A percentile compares a stretch with the other conserved stretches of the same genome.
phyloP scores from a whole-genome alignment of 441 rosid genomes.

The Erodium moschatum region DNA sequence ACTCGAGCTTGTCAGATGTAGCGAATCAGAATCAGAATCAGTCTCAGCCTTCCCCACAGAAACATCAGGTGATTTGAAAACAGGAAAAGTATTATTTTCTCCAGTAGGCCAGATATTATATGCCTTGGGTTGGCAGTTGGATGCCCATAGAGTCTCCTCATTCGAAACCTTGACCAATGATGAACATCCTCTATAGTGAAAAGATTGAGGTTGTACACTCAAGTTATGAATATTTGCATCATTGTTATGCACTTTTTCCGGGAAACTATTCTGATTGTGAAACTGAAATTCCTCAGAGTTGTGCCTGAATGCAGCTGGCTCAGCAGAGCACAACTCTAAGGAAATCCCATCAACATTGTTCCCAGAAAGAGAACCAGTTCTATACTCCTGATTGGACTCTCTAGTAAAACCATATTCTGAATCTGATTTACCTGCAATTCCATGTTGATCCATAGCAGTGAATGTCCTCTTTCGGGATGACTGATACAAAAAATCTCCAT shows the following conservation, averaged over 20 bases:
- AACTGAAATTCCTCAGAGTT: neutral
- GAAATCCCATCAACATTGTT: neutral
- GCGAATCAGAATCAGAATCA: neutral
- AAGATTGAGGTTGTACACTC: constrained; percentile 1
- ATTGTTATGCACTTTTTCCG: neutral
- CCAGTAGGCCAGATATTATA: constrained; percentile 1
- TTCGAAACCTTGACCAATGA: neutral
- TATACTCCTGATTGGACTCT: neutral
- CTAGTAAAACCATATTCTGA: neutral
- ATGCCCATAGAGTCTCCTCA: neutral
- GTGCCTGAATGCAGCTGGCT: neutral
- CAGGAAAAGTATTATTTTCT: neutral
- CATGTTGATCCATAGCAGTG: neutral
- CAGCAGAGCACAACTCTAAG: neutral
- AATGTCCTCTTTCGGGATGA: constrained; percentile 6
- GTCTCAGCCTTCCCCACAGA: neutral
- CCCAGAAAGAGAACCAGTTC: neutral
- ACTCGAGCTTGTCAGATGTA: neutral
- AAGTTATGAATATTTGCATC: neutral
- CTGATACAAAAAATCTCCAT: neutral
- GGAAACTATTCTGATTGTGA: neutral
- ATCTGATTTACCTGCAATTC: neutral
- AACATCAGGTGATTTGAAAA: neutral
- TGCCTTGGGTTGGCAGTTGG: constrained; percentile 1
- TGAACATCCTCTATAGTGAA: constrained; percentile 6